phyloP scores from a whole-genome alignment of 345 rosid genomes.

The Tarenaya hassleriana region DNA sequence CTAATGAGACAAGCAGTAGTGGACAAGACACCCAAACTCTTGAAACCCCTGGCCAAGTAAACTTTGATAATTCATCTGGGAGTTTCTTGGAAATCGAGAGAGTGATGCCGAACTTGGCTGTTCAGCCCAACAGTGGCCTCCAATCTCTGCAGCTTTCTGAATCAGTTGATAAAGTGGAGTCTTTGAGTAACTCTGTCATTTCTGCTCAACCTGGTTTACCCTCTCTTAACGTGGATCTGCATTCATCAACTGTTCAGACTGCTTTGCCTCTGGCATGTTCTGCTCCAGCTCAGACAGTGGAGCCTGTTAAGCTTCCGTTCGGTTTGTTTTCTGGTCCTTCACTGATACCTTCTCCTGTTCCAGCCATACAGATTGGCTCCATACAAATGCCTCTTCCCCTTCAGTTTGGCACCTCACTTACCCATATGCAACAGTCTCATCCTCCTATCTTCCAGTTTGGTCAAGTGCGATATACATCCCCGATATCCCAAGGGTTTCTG shows the following conservation, averaged over 20 bases:
- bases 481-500: slow-evolving; percentile 67
- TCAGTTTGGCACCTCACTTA: slow-evolving; percentile 50
- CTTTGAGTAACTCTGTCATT: slow-evolving; percentile 31
- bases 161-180: slow-evolving; percentile 32
- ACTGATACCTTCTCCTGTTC: slow-evolving; percentile 82
- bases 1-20: slow-evolving; percentile 34
- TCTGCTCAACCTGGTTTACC: slow-evolving; percentile 32
- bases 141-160: slow-evolving; percentile 36
- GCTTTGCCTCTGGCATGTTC: slow-evolving; percentile 32
- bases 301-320: slow-evolving; percentile 80
- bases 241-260: slow-evolving; percentile 44
- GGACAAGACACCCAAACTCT: slow-evolving; percentile 34
- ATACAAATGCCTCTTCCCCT: slow-evolving; percentile 99
- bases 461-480: slow-evolving; percentile 72
- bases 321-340: slow-evolving; percentile 95
- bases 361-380: slow-evolving; percentile 99
- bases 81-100: slow-evolving; percentile 50
- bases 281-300: slow-evolving; percentile 47
- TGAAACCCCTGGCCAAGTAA: slow-evolving; percentile 36
- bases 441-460: slow-evolving; percentile 89
- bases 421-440: slow-evolving; percentile 60
- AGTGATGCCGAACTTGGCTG: slow-evolving; percentile 40
- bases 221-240: slow-evolving; percentile 28
- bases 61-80: slow-evolving; percentile 37
- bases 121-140: slow-evolving; percentile 34